phyloP scores from a whole-genome alignment of 2,329 filamentous ascomycete species.

The Paecilomyces fulvus region DNA sequence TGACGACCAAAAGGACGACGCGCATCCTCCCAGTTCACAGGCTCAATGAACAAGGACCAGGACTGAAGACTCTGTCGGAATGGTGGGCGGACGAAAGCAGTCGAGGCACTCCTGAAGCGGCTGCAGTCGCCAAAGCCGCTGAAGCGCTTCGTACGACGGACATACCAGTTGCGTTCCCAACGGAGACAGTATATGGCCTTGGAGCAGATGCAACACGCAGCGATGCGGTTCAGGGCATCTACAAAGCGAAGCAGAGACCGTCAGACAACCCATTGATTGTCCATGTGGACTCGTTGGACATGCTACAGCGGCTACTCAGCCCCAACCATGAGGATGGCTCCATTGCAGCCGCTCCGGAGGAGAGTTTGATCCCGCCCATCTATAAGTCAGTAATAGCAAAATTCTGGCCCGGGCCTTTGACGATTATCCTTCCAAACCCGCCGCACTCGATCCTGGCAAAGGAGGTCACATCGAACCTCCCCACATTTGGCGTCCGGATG shows the following conservation, averaged over 20 bases:
- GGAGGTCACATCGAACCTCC: slow-evolving; percentile 82
- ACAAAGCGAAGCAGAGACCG: slow-evolving; percentile 78
- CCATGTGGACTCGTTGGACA: slow-evolving; percentile 72
- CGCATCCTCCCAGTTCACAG: slow-evolving; percentile 31
- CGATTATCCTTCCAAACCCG: slow-evolving; percentile 76
- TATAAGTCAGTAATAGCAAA: slow-evolving; percentile 68
- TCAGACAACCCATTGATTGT: slow-evolving; percentile 94
- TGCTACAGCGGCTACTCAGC: slow-evolving; percentile 58
- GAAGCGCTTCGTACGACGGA: slow-evolving; percentile 55
- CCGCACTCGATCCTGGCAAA: slow-evolving; percentile 62
- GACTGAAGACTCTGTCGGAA: slow-evolving; percentile 24
- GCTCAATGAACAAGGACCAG: slow-evolving; percentile 25
- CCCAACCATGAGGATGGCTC: slow-evolving; percentile 18
- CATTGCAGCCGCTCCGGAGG: slow-evolving; percentile 20
- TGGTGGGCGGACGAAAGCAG: slow-evolving; percentile 31
- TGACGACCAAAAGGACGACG: slow-evolving; percentile 17
- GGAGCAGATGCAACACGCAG: slow-evolving; percentile 92
- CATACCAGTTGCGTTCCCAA: slow-evolving; percentile 86
- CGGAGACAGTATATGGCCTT: slow-evolving; percentile 93
- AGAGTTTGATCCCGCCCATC: slow-evolving; percentile 54
- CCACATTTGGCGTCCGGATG: slow-evolving; percentile 85
- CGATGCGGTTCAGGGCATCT: slow-evolving; percentile 81
- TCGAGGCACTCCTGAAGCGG: slow-evolving; percentile 37
- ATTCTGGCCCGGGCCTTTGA: slow-evolving; percentile 94
- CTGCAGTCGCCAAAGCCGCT: slow-evolving; percentile 57